Evolutionary conservation across 345 rosid genomes (phyloP).

Genomic region (Rubroshorea leprosula): DNA sequence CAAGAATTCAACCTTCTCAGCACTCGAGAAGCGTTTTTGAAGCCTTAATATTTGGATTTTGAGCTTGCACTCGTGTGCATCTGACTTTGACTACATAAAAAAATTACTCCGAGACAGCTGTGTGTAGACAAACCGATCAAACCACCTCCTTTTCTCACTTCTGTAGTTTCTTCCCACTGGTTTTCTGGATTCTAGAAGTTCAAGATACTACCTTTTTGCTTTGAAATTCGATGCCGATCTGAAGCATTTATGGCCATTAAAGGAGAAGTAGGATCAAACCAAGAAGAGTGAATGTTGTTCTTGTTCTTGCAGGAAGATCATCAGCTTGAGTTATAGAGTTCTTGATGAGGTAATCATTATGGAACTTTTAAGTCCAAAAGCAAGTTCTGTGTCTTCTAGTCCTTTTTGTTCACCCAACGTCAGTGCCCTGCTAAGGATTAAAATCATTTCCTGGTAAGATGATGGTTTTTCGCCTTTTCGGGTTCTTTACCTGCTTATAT

Average conservation of each 20-base stretch:
- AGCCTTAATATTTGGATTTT: conserved; percentile 17
- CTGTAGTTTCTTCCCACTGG: conserved; percentile 12
- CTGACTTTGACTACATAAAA: conserved; percentile 4
- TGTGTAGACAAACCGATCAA: conserved; percentile 15
- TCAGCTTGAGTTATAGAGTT: neutral
- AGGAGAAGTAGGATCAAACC: neutral
- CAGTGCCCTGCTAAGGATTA: conserved; percentile 45
- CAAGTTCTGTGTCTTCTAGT: conserved; percentile 43
- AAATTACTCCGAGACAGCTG: neutral
- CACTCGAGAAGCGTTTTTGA: conserved; percentile 20
- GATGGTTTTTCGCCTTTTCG: neutral
- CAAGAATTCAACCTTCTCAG: conserved; percentile 20
- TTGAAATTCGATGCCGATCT: conserved; percentile 24
- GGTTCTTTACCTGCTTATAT: no score
- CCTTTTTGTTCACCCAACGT: conserved; percentile 55
- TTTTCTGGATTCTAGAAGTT: conserved; percentile 27
- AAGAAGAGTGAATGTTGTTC: conserved; percentile 10
- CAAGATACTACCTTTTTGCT: neutral
- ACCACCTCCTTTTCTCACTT: conserved; percentile 9
- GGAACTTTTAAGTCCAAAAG: conserved; percentile 51
- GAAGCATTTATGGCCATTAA: conserved; percentile 25
- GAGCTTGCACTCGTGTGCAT: conserved; percentile 17
- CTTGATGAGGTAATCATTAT: conserved; percentile 12
- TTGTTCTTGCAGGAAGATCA: conserved; percentile 13
- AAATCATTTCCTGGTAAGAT: conserved; percentile 20